Evolutionary conservation across 1,284 basidiomycete genomes (phyloP).

Genomic region (Porogramme epimiltina): DNA sequence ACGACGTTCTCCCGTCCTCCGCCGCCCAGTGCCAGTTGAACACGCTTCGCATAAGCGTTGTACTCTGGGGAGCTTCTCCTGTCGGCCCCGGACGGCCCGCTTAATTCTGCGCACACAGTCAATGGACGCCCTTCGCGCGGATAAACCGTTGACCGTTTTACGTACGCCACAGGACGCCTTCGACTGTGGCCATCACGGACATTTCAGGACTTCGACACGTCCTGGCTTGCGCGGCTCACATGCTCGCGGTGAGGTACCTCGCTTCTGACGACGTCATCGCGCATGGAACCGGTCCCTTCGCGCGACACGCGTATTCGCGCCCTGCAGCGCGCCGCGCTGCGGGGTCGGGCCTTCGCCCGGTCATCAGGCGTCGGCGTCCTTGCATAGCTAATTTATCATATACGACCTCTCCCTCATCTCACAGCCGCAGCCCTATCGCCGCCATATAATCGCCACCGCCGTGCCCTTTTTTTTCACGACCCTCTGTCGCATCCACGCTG

Average conservation of each 20-base stretch:
- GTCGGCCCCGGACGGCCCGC: too few relatives aligned
- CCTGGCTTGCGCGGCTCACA: too few relatives aligned
- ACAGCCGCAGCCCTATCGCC: slow-evolving; percentile 18
- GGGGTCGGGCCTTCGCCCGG: slow-evolving; percentile 6
- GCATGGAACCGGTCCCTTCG: too few relatives aligned
- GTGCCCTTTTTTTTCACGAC: background rate
- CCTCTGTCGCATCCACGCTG: slow-evolving; percentile 4
- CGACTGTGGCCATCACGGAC: too few relatives aligned
- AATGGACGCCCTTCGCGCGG: background rate
- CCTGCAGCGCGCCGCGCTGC: background rate
- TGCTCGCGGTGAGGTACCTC: too few relatives aligned
- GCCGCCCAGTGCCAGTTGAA: slow-evolving; percentile 26
- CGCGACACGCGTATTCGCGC: slow-evolving; percentile 5
- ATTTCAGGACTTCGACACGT: too few relatives aligned
- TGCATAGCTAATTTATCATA: slow-evolving; percentile 18
- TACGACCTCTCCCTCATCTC: slow-evolving; percentile 6
- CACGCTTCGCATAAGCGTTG: too few relatives aligned
- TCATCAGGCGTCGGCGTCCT: slow-evolving; percentile 14
- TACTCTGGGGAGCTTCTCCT: too few relatives aligned
- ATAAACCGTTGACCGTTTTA: slow-evolving; percentile 6
- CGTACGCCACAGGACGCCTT: too few relatives aligned
- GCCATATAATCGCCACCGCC: background rate
- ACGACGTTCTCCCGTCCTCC: slow-evolving; percentile 35
- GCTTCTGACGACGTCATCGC: slow-evolving; percentile 21
- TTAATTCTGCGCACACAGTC: too few relatives aligned